Conservation (phyloP, 345 rosid species). For the Acer campestre region DNA sequence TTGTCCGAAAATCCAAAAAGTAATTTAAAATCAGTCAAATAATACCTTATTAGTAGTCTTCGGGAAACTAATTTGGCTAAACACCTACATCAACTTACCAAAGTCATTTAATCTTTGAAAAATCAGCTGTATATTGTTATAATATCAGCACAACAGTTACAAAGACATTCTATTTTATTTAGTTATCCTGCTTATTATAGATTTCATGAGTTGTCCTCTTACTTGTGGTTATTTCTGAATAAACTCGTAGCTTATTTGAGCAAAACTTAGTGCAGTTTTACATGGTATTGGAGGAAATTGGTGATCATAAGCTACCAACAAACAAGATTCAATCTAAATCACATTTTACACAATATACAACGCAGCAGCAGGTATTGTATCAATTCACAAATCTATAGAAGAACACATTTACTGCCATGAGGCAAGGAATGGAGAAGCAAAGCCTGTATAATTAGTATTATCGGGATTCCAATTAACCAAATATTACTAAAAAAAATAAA, state of each 20-base stretch:
- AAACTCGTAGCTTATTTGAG: not conserved
- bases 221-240: not conserved
- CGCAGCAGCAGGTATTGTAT: not conserved
- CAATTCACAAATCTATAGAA: not conserved
- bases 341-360: not conserved
- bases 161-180: not conserved
- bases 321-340: not conserved
- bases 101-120: not conserved
- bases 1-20: not conserved
- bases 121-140: not conserved
- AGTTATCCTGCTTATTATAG: not conserved
- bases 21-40: not conserved
- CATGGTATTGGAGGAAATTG: not conserved
- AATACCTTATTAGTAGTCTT: not conserved
- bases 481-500: slow-evolving; percentile 13
- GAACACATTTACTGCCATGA: not conserved
- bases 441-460: not conserved
- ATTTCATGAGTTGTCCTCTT: slow-evolving; percentile 1
- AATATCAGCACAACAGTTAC: slow-evolving; percentile 1
- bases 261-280: slow-evolving; percentile 9
- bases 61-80: too few species aligned
- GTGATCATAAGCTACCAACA: not conserved
- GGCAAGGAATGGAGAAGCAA: not conserved
- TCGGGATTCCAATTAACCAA: not conserved
- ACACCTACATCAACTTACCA: not conserved